Conservation (phyloP, 495 filamentous ascomycete genomes). For the Pyronema domesticum region DNA sequence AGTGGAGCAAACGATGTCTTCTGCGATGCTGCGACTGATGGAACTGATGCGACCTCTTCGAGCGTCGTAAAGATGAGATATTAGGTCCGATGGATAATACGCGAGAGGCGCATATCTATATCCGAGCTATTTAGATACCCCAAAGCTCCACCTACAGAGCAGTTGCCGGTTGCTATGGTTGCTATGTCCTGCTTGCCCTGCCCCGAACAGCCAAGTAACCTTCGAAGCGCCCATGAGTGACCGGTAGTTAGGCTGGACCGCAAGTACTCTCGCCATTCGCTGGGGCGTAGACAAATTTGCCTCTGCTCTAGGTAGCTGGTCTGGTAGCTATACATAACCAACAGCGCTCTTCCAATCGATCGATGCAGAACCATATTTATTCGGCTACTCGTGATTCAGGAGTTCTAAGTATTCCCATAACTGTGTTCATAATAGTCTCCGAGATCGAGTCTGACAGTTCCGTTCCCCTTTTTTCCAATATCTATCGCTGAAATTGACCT, state of each 20-base stretch:
- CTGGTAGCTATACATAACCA: background rate
- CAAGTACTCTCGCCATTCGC: background rate
- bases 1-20: too few relatives aligned
- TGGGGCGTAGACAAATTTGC: conserved; percentile 1
- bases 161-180: background rate
- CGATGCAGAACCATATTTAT: background rate
- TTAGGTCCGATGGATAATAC: too few relatives aligned
- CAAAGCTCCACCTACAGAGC: background rate
- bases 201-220: background rate
- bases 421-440: background rate
- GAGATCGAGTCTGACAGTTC: background rate
- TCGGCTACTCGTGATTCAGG: background rate
- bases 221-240: conserved; percentile 1
- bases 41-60: too few relatives aligned
- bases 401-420: background rate
- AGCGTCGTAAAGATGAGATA: too few relatives aligned
- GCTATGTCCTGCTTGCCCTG: background rate
- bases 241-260: conserved; percentile 1
- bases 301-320: background rate
- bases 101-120: background rate
- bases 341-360: background rate
- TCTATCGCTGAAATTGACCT: too few relatives aligned
- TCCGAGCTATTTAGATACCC: background rate
- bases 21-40: too few relatives aligned
- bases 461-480: background rate